Base-by-base conservation (phyloP, 1,284 basidiomycete species). In the Retiboletus flavoniger region DNA sequence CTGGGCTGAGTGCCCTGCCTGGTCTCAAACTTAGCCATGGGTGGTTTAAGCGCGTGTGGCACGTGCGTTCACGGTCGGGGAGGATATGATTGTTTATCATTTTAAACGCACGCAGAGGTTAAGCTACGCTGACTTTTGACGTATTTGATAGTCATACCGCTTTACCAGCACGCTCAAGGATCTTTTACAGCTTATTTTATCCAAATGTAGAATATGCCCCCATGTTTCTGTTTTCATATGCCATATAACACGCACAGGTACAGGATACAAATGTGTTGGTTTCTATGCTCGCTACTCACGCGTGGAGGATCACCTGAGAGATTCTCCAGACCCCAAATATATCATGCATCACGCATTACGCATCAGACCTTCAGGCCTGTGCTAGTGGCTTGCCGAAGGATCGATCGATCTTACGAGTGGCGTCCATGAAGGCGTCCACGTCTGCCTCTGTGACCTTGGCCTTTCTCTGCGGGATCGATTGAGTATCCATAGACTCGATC, bases 401-500 rank as follows among this genome's bases (percentile, higher is more conserved):
- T 2, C 83, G 85, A 54, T 85, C 82, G 55, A 99, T 98, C 72
- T 85, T 84, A 46, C 97, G 83, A 34, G 73, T 82, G 31, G 80
- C 68, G 70, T 96, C 91, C 93, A 98, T 98, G 75, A 93, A 98
- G 7, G 78, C 71, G 47, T 79, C 74, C 35, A 98, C 76, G 9
- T 84, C 72, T 13, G 91, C 93, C 24, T 96, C 93, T 0, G 93
- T 90, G 35, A 99, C 79, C 57, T 82, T 83, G 7, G 86, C 82
- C 72, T 88, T 88, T 61, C 89, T 85, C 92, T 98, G 63, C 6
- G 47, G 47, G 10, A 53, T 14, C 6, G 1, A 13, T 63, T 63
- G 17, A 63, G 40, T 11, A 41, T 26, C 21, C 17, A 46, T 16
- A 46, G 29, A 50, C 29, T 34, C 11, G 11, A 50, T 9, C 14